These are phyloP conservation scores for Escallonia herrerae DNA, from an alignment of 129 eudicot species.

Conservation along the genomic window DNA sequence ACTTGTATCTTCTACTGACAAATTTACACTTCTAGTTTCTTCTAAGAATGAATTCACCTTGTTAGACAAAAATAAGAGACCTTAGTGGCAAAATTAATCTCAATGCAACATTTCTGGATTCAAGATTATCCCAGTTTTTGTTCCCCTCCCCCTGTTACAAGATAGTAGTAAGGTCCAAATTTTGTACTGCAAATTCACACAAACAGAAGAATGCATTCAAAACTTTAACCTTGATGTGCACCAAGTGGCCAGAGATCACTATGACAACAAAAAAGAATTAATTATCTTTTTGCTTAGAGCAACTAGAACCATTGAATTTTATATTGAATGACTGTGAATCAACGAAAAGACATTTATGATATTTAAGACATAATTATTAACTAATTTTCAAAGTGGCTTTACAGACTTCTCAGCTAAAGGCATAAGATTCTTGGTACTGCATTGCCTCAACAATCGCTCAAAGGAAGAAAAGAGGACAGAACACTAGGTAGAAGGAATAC, in stretches of 20 bases:
- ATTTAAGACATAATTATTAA: neutral
- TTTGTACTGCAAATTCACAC: neutral
- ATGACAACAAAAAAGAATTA: neutral
- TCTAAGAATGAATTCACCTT: too few relatives aligned
- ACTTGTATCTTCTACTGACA: too few relatives aligned
- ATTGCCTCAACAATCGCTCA: neutral
- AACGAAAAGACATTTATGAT: neutral
- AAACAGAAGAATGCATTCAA: neutral
- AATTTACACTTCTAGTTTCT: too few relatives aligned
- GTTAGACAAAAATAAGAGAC: too few relatives aligned
- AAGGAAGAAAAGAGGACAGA: neutral
- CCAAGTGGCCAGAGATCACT: neutral
- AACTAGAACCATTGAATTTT: neutral
- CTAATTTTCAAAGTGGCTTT: neutral
- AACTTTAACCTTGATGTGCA: neutral
- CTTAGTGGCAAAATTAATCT: too few relatives aligned
- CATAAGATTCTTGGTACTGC: too few relatives aligned
- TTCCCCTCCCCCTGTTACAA: too few relatives aligned
- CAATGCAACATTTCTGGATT: neutral
- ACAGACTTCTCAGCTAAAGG: neutral
- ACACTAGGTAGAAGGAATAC: neutral
- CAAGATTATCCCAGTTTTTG: neutral
- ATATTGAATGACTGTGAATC: neutral
- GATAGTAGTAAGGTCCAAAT: too few relatives aligned
- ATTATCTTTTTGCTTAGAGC: neutral